A percentile compares a stretch with the other conserved stretches of the same genome.
phyloP scores from a whole-genome alignment of 1,284 basidiomycete species.

The Cerioporus squamosus region DNA sequence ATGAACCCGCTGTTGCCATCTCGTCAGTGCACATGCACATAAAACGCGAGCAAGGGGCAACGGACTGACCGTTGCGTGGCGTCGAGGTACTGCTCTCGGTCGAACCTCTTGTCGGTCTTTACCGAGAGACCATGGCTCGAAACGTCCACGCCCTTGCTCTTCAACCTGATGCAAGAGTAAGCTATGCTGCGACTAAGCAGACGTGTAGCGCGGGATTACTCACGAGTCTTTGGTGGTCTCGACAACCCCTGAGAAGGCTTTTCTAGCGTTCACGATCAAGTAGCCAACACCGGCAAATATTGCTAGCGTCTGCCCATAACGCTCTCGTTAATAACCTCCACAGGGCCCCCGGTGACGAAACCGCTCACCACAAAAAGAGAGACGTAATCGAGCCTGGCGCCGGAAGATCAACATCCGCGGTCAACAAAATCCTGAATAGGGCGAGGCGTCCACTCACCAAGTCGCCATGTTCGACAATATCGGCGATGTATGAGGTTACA shows the following conservation, averaged over 20 bases:
- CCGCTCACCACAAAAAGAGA: conserved; percentile 15
- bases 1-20: conserved; percentile 19
- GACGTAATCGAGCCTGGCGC: background rate
- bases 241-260: conserved; percentile 14
- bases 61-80: conserved; percentile 65
- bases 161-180: conserved; percentile 45
- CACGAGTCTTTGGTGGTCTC: conserved; percentile 28
- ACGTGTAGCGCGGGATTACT: too few relatives aligned
- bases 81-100: conserved; percentile 67
- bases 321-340: too few relatives aligned
- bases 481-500: too few relatives aligned
- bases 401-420: background rate
- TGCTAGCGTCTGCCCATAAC: conserved; percentile 20
- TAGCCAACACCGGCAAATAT: conserved; percentile 16
- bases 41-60: background rate
- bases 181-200: too few relatives aligned
- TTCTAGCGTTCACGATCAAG: conserved; percentile 11
- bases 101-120: conserved; percentile 61
- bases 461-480: background rate
- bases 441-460: background rate
- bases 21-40: background rate
- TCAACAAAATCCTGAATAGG: background rate
- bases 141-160: conserved; percentile 57
- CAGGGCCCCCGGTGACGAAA: background rate
- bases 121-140: conserved; percentile 62